Evolutionary conservation across 257 asterid genomes (phyloP).

Genomic region (Solanum tarijense): DNA sequence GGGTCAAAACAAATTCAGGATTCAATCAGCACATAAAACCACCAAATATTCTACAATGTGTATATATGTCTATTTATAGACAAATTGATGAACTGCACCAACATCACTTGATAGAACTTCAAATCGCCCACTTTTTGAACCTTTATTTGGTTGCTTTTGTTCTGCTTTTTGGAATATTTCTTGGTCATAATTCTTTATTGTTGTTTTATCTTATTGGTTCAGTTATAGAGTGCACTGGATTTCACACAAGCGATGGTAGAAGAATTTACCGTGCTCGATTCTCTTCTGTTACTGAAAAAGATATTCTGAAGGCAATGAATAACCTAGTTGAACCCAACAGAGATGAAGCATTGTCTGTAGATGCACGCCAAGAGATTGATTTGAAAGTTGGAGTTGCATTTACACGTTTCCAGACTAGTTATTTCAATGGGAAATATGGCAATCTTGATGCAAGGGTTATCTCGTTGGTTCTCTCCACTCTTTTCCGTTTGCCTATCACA

Average conservation of each 20-base stretch:
- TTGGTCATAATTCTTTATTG: not conserved
- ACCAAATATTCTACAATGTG: not conserved
- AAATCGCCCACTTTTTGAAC: not conserved
- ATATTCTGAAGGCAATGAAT: slow-evolving; percentile 66
- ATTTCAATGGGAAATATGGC: slow-evolving; percentile 92
- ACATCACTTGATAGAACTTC: not conserved
- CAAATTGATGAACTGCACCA: not conserved
- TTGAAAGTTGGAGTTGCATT: slow-evolving; percentile 97
- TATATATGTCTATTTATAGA: not conserved
- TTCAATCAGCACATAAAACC: not conserved
- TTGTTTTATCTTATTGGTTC: slow-evolving; percentile 17
- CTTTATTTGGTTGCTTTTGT: not conserved
- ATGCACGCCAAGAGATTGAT: slow-evolving; percentile 95
- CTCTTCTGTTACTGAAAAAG: slow-evolving; percentile 89
- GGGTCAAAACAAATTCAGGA: not conserved
- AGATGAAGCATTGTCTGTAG: slow-evolving; percentile 87
- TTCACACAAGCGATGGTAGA: slow-evolving; percentile 47
- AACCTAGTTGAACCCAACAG: slow-evolving; percentile 69
- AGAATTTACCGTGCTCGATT: slow-evolving; percentile 76
- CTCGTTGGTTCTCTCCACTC: slow-evolving; percentile 52
- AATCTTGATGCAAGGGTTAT: slow-evolving; percentile 94
- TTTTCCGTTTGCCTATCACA: not conserved
- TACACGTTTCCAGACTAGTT: slow-evolving; percentile 84
- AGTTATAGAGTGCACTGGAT: slow-evolving; percentile 78
- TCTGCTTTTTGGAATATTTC: not conserved